These are phyloP conservation scores for Zymoseptoria pseudotritici DNA, from an alignment of 2,329 filamentous ascomycete genomes.

Conservation along the genomic window DNA sequence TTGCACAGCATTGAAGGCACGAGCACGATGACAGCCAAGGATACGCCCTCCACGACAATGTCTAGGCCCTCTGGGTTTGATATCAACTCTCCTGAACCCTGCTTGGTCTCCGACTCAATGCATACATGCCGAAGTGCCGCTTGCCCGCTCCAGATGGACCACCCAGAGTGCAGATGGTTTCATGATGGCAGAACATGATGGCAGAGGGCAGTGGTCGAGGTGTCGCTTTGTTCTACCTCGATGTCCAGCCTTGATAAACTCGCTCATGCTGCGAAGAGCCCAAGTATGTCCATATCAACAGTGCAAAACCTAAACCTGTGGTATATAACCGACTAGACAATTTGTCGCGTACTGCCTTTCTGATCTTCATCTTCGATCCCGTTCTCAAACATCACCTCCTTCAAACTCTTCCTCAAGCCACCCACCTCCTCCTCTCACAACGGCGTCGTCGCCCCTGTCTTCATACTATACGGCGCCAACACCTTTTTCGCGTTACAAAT, in stretches of 20 bases:
- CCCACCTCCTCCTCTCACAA: conserved; percentile 5
- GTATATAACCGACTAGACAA: neutral
- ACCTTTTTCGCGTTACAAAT: conserved; percentile 95
- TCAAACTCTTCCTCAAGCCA: no score
- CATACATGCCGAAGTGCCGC: no score
- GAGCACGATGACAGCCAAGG: neutral
- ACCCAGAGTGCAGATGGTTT: no score
- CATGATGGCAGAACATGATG: no score
- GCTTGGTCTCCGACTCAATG: no score
- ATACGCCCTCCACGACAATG: no score
- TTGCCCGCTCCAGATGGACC: no score
- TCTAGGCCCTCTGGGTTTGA: no score
- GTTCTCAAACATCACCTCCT: neutral
- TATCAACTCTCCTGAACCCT: no score
- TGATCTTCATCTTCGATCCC: neutral
- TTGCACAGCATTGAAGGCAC: neutral
- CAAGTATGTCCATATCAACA: neutral
- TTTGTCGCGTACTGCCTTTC: neutral
- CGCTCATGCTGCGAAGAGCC: no score
- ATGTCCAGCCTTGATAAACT: neutral
- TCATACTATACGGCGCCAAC: conserved; percentile 51
- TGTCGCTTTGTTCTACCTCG: neutral
- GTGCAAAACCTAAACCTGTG: neutral
- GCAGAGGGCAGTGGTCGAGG: no score
- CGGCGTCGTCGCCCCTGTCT: conserved; percentile 30